These are phyloP conservation scores for Zizania palustris DNA, from an alignment of 202 grass and related monocot genomes.

Conservation along the genomic window DNA sequence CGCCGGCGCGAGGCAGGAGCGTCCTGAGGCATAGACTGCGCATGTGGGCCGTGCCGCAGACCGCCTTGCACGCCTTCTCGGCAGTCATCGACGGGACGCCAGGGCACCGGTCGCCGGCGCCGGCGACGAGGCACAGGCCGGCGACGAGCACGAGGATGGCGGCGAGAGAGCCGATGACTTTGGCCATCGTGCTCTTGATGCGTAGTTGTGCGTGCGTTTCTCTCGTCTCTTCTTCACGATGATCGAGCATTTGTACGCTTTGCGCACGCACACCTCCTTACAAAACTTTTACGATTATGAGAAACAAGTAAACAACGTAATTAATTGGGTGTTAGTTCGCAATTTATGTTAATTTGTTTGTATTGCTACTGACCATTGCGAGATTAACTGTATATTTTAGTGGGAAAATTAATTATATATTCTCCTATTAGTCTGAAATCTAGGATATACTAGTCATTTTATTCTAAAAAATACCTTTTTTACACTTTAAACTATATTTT, in stretches of 20 bases:
- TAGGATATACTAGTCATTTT: too few species aligned
- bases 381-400: too few species aligned
- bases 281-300: neutral
- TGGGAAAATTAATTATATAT: too few species aligned
- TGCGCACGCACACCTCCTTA: neutral
- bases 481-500: too few species aligned
- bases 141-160: neutral
- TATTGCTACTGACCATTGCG: too few species aligned
- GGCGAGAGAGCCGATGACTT: neutral
- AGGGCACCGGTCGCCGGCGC: neutral
- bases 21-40: slow-evolving; percentile 27
- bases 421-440: too few species aligned
- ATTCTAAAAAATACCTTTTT: too few species aligned
- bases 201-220: neutral
- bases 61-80: slow-evolving; percentile 4
- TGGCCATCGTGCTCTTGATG: slow-evolving; percentile 11
- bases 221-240: neutral
- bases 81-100: slow-evolving; percentile 25
- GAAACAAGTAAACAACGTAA: neutral
- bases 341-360: too few species aligned
- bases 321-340: neutral
- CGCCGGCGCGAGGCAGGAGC: neutral
- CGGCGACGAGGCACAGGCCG: neutral
- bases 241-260: too few species aligned
- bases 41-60: slow-evolving; percentile 29